Evolutionary conservation across 2,329 filamentous ascomycete species (phyloP), one percentile per base, ranked within the genome.

Genomic region (Sporothrix dimorphospora): DNA sequence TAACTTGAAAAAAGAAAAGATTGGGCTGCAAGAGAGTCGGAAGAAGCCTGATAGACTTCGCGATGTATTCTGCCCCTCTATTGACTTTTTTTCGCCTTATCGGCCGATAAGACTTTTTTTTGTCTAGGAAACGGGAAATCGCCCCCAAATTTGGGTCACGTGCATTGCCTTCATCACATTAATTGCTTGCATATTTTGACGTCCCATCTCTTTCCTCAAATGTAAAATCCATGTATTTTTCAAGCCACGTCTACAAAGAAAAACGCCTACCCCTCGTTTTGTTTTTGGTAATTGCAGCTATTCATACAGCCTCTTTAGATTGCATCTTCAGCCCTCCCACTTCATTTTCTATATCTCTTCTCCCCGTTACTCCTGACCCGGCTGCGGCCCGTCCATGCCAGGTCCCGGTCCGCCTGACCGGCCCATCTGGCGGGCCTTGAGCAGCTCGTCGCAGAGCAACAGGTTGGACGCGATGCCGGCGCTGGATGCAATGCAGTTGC

Each of bases 381-480:
- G 82, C 77, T 86, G 84, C 53, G 85, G 85, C 19, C 86, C 88
- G 76, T 91, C 89, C 87, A 90, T 90, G 73, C 88, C 89, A 4
- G 88, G 88, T 7, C 89, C 89, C 2, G 89, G 89, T 27, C 88
- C 88, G 51, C 83, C 86, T 81, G 85, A 82, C 79, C 89, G 85
- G 66, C 88, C 91, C 96, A 99, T 99, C 85, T 99, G 95, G 81
- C 96, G 89, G 74, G 96, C 96, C 87, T 99, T 99, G 78, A 99
- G 86, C 85, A 99, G 88, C 86, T 99, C 96, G 79, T 99, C 96
- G 79, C 96, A 99, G 67, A 99, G 88, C 76, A 99, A 85, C 75
- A 99, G 85, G 84, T 99, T 99, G 11, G 93, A 95, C 6, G 96
- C 95, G 79, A 99, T 99, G 75, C 96, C 94, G 34, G 95, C 92